Conservation (phyloP, 257 asterid species). For the Salvia rosmarinus region DNA sequence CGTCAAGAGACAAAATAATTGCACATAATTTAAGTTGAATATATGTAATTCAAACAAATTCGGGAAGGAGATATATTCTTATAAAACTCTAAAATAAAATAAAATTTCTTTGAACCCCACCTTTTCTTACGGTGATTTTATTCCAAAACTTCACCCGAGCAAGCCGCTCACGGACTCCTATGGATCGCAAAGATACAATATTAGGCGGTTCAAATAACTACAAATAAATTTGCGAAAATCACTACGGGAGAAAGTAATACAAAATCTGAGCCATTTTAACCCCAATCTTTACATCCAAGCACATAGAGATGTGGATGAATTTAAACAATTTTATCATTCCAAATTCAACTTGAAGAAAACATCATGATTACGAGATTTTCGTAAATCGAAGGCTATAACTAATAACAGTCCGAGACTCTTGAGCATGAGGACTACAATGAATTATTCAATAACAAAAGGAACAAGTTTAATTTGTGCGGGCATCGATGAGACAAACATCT, state of each 20-base stretch:
- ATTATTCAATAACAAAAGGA: neutral
- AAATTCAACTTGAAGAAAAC: neutral
- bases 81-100: conserved; percentile 13
- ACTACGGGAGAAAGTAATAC: no score
- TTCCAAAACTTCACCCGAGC: conserved; percentile 96
- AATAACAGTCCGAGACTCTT: conserved; percentile 20
- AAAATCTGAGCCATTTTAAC: neutral
- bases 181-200: conserved; percentile 19
- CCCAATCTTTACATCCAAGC: neutral
- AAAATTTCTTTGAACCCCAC: conserved; percentile 43
- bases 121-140: conserved; percentile 78
- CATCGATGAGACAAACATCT: conserved; percentile 53
- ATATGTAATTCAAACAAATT: conserved; percentile 15
- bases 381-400: neutral
- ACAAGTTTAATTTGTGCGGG: conserved; percentile 12
- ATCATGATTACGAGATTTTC: neutral
- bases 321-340: neutral
- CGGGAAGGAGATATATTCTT: neutral
- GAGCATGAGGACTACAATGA: conserved; percentile 18
- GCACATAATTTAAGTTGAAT: neutral
- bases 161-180: conserved; percentile 91
- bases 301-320: neutral
- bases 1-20: neutral
- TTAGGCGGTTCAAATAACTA: conserved; percentile 12
- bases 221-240: neutral